phyloP scores from a whole-genome alignment of 495 filamentous ascomycete genomes.

The Aspergillus campestris region DNA sequence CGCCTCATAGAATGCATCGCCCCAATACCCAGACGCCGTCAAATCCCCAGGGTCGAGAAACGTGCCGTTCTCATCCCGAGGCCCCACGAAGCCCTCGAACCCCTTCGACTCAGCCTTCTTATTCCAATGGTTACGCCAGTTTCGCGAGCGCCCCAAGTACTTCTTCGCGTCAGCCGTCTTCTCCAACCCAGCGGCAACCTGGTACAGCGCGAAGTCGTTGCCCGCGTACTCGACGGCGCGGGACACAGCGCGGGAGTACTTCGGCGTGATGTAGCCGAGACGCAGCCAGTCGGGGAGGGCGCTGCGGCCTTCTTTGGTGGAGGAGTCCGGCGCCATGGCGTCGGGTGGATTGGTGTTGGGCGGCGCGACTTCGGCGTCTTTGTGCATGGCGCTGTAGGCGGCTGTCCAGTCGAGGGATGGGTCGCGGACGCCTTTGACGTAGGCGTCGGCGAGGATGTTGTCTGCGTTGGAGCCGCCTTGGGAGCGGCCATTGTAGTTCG shows the following conservation, averaged over 20 bases:
- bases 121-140: constrained; percentile 73
- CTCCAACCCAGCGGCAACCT: constrained; percentile 44
- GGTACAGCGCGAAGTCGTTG: constrained; percentile 59
- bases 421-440: constrained; percentile 59
- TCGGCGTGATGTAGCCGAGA: constrained; percentile 57
- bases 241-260: constrained; percentile 51
- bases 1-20: constrained; percentile 53
- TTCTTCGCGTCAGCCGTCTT: constrained; percentile 44
- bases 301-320: constrained; percentile 62
- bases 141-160: constrained; percentile 55
- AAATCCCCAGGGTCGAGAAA: constrained; percentile 52
- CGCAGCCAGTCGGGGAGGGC: constrained; percentile 62
- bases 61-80: constrained; percentile 41
- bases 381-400: constrained; percentile 61
- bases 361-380: constrained; percentile 56
- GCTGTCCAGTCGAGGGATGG: constrained; percentile 57
- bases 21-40: constrained; percentile 52
- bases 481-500: constrained; percentile 60
- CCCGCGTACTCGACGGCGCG: constrained; percentile 59
- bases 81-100: constrained; percentile 59
- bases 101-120: constrained; percentile 40
- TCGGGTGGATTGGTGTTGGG: constrained; percentile 53
- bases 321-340: constrained; percentile 48
- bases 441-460: constrained; percentile 67
- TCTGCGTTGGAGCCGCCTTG: constrained; percentile 72